These are phyloP conservation scores for Lentinula sp. DNA, from an alignment of 768 basidiomycete genomes.

Conservation along the genomic window DNA sequence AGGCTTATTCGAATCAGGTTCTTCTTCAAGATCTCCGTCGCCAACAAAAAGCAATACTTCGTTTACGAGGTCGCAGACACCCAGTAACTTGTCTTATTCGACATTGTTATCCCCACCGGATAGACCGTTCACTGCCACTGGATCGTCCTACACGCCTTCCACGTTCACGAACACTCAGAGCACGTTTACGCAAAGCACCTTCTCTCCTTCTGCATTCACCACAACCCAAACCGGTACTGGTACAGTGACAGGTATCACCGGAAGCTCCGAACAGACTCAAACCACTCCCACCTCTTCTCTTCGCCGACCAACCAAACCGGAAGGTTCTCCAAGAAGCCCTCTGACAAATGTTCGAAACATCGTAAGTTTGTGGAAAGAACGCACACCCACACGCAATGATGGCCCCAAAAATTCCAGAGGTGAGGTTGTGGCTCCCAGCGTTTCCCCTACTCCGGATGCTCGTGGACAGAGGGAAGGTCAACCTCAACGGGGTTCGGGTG, in stretches of 20 bases:
- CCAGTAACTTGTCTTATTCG: conserved; percentile 4
- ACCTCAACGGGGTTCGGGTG: not conserved
- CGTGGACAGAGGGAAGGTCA: not conserved
- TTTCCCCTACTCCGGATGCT: conserved; percentile 5
- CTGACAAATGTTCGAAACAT: conserved; percentile 73
- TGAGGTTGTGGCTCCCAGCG: not conserved
- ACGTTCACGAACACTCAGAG: conserved; percentile 3
- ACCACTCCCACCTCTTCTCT: conserved; percentile 46
- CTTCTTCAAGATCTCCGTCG: conserved; percentile 37
- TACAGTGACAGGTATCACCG: conserved; percentile 28
- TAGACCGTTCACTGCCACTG: conserved; percentile 27
- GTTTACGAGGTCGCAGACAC: conserved; percentile 26
- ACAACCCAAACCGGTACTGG: conserved; percentile 28
- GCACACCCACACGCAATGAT: conserved; percentile 40
- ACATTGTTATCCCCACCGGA: conserved; percentile 46
- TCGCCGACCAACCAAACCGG: conserved; percentile 45
- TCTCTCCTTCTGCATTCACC: conserved; percentile 8
- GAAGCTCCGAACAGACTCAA: not conserved
- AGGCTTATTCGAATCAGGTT: conserved; percentile 62
- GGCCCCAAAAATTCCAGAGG: not conserved
- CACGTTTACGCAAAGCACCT: conserved; percentile 9
- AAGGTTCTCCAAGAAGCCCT: conserved; percentile 60
- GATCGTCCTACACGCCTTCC: conserved; percentile 8
- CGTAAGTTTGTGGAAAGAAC: conserved; percentile 76
- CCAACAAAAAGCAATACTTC: conserved; percentile 39